Evolutionary conservation across 2,329 filamentous ascomycete species (phyloP).

Genomic region (Cordyceps pruinosa): DNA sequence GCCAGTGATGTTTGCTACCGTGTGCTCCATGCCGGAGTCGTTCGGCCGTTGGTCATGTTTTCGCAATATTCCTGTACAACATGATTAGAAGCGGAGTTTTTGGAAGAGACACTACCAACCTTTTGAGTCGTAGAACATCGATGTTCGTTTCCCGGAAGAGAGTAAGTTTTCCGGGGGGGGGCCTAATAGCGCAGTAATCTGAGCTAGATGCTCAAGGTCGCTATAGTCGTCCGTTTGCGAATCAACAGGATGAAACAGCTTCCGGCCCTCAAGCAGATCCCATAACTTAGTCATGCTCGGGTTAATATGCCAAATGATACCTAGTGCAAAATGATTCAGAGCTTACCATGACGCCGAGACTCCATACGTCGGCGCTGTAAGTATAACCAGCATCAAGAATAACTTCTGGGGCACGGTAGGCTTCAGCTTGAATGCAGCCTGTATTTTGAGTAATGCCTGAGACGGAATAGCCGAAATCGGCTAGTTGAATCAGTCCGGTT

Average conservation of each 20-base stretch:
- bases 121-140: background rate
- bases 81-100: background rate
- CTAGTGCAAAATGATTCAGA: background rate
- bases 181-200: background rate
- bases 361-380: slow-evolving; percentile 20
- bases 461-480: slow-evolving; percentile 17
- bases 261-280: background rate
- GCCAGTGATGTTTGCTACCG: background rate
- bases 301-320: background rate
- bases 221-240: background rate
- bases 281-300: background rate
- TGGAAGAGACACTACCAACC: background rate
- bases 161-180: background rate
- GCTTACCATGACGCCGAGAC: slow-evolving; percentile 19
- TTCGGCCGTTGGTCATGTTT: background rate
- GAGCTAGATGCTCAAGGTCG: background rate
- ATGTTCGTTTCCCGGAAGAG: background rate
- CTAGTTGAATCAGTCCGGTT: slow-evolving; percentile 16
- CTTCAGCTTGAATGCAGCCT: slow-evolving; percentile 15
- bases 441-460: slow-evolving; percentile 7
- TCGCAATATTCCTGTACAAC: background rate
- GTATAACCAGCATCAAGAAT: slow-evolving; percentile 18
- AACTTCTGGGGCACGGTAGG: slow-evolving; percentile 19
- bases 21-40: background rate
- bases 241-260: background rate